Evolutionary conservation across 495 filamentous ascomycete genomes (phyloP).

Genomic region (Neurospora sp.): DNA sequence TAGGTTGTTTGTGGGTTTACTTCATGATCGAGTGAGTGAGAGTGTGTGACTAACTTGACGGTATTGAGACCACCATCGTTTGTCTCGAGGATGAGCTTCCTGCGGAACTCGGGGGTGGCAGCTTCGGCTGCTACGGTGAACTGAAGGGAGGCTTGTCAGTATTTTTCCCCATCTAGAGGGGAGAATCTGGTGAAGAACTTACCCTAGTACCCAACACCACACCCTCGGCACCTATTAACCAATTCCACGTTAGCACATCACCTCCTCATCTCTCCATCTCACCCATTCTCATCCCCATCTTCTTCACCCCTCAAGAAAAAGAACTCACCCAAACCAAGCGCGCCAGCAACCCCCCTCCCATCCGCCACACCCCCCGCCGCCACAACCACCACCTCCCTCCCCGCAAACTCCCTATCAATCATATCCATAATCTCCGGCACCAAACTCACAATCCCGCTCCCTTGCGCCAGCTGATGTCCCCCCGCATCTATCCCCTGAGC

Average conservation of each 20-base stretch:
- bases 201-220: slow-evolving; percentile 62
- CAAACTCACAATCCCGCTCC: slow-evolving; percentile 44
- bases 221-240: slow-evolving; percentile 40
- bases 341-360: slow-evolving; percentile 53
- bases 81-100: slow-evolving; percentile 47
- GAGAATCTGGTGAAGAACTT: slow-evolving; percentile 2
- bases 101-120: slow-evolving; percentile 47
- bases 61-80: slow-evolving; percentile 55
- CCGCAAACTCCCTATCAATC: slow-evolving; percentile 28
- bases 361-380: slow-evolving; percentile 68
- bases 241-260: neutral
- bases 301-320: neutral
- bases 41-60: slow-evolving; percentile 31
- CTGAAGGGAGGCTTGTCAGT: slow-evolving; percentile 7
- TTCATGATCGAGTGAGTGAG: no score
- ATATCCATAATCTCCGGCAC: slow-evolving; percentile 39
- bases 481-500: slow-evolving; percentile 68
- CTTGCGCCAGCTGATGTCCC: slow-evolving; percentile 54
- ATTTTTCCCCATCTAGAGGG: neutral
- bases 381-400: slow-evolving; percentile 42
- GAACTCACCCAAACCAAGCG: slow-evolving; percentile 46
- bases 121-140: slow-evolving; percentile 58
- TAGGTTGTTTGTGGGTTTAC: no score
- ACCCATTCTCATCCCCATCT: neutral
- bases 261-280: neutral